Conservation (phyloP, 495 filamentous ascomycete species). For the Penicillium angulare region DNA sequence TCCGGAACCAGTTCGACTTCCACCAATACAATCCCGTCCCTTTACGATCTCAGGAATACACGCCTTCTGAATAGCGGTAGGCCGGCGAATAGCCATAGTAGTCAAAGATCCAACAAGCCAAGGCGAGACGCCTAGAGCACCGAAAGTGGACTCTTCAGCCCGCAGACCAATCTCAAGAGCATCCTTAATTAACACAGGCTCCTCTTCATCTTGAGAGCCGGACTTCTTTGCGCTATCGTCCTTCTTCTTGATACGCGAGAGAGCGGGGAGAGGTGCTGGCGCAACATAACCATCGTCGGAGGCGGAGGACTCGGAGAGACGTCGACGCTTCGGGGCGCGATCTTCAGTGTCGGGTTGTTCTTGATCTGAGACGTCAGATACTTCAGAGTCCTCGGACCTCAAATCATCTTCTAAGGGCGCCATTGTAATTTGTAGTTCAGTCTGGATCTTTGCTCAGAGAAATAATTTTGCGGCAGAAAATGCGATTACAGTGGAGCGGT, state of each 20-base stretch:
- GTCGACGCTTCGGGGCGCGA: conserved; percentile 41
- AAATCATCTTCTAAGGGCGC: conserved; percentile 29
- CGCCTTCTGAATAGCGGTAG: conserved; percentile 87
- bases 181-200: conserved; percentile 42
- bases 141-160: conserved; percentile 62
- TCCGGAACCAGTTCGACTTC: conserved; percentile 92
- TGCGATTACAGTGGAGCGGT: conserved; percentile 30
- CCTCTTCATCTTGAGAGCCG: conserved; percentile 21
- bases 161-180: conserved; percentile 43
- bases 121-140: conserved; percentile 69
- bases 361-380: conserved; percentile 21
- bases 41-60: conserved; percentile 89
- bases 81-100: conserved; percentile 83
- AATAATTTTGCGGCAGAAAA: conserved; percentile 46
- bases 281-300: conserved; percentile 39
- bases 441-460: conserved; percentile 11
- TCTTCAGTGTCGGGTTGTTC: conserved; percentile 25
- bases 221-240: conserved; percentile 23
- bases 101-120: conserved; percentile 87
- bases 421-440: conserved; percentile 30
- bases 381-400: conserved; percentile 22
- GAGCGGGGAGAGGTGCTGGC: conserved; percentile 39
- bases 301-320: conserved; percentile 42
- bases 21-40: conserved; percentile 90
- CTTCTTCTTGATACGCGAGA: conserved; percentile 49